A percentile compares a stretch with the other conserved stretches of the same genome.
These are phyloP conservation scores for Obelidium mucronatum DNA, from an alignment of 192 early-diverging fungal genomes.

Conservation along the genomic window DNA sequence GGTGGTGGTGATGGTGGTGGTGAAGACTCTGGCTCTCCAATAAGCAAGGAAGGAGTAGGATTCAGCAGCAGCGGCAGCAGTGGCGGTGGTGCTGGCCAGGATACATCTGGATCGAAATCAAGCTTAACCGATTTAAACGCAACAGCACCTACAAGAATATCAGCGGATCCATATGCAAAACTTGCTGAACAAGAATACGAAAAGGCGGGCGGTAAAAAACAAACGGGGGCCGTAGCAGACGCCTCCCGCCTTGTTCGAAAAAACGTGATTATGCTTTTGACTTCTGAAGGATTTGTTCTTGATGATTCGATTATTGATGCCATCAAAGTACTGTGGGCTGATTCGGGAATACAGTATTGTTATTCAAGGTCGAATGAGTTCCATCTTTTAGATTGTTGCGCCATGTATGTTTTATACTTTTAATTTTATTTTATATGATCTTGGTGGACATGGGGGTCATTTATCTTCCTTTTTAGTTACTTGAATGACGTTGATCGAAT, in stretches of 20 bases:
- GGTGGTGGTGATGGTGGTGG: too few species aligned
- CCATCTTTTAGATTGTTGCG: constrained; percentile 53
- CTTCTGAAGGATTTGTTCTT: constrained; percentile 37
- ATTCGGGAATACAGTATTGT: constrained; percentile 47
- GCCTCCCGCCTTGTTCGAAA: constrained; percentile 7
- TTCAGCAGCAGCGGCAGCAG: constrained; percentile 1
- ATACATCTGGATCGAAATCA: not conserved
- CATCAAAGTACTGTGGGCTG: constrained; percentile 48
- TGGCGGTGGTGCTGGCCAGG: not conserved
- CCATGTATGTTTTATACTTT: constrained; percentile 42
- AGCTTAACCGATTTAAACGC: not conserved
- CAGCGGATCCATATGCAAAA: not conserved
- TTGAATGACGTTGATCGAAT: constrained; percentile 56
- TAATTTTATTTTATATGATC: too few species aligned
- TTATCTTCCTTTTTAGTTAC: constrained; percentile 24
- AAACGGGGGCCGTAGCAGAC: not conserved
- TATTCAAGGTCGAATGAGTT: constrained; percentile 47
- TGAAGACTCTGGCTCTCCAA: not conserved
- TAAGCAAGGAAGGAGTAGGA: not conserved
- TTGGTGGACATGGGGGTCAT: too few species aligned
- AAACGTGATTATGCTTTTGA: constrained; percentile 12
- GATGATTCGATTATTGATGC: constrained; percentile 39
- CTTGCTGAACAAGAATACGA: constrained; percentile 27
- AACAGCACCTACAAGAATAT: not conserved
- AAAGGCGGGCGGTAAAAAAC: constrained; percentile 12